Evolutionary conservation across 2,329 filamentous ascomycete genomes (phyloP), one percentile per base, ranked within the genome.

Genomic region (Ophiocordyceps australis): DNA sequence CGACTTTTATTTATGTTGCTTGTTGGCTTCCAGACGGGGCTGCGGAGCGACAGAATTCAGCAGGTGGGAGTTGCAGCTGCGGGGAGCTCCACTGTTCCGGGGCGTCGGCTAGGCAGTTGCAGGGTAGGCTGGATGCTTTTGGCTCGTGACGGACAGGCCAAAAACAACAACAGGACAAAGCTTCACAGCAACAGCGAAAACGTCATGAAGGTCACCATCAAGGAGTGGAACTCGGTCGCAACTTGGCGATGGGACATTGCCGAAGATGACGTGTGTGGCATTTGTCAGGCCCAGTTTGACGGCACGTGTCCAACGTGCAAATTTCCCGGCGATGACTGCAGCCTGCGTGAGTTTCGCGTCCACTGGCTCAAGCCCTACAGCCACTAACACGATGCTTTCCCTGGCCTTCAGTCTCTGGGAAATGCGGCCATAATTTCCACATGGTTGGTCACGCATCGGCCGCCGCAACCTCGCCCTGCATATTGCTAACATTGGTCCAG

Each of bases 181-280:
- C n/a, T n/a, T n/a, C n/a, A n/a, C n/a, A n/a, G n/a, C n/a, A n/a
- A n/a, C n/a, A n/a, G n/a, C n/a, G n/a, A n/a, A n/a, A n/a, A n/a
- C n/a, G n/a, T 14, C 27, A 98, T 98, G 89, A 95, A 93, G 55
- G 82, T 95, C 57, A 89, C 73, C 24, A 89, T 95, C 54, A 80
- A 76, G 43, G 70, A 81, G 46, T 95, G 86, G 82, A 77, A 89
- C 42, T 79, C 83, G 4, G 82, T 98, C 34, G 89, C 89, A 12
- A 86, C 83, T 28, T 98, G 89, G 89, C 74, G 81, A 36, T 98
- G 89, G 89, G 81, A 95, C 48, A 80, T 95, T 43, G 83, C 86
- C 14, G 83, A 93, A 41, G 86, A 94, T 55, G 86, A 98, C 47
- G 85, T 95, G 34, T 98, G 89, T 42, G 89, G 89, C 41, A 98